Evolutionary conservation across 2,329 filamentous ascomycete genomes (phyloP).

Genomic region (Cephalotrichum gorgonifer): DNA sequence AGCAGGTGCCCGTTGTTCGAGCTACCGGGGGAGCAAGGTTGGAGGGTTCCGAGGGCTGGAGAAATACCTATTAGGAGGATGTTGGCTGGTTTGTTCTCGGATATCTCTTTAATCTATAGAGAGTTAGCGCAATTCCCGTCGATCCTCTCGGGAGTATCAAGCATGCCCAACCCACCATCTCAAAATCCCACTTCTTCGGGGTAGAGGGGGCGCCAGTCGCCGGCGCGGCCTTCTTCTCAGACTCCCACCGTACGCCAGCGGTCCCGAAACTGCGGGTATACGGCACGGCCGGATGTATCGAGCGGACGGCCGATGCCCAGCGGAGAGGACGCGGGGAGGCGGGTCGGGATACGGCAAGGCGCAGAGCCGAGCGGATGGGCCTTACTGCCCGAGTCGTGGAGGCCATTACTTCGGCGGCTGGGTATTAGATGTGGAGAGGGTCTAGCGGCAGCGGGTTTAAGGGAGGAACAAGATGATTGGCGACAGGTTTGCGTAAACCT

Average conservation of each 20-base stretch:
- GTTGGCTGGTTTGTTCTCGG: neutral
- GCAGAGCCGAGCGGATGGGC: neutral
- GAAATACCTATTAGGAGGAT: conserved; percentile 3
- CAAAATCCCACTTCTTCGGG: conserved; percentile 2
- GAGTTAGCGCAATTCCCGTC: neutral
- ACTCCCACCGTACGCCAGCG: neutral
- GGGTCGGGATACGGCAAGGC: neutral
- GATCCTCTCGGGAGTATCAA: neutral
- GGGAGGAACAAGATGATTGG: too few species aligned
- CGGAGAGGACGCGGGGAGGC: neutral
- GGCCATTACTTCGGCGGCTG: neutral
- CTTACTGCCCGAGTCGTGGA: neutral
- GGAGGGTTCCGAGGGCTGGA: neutral
- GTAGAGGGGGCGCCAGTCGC: neutral
- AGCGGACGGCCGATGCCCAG: neutral
- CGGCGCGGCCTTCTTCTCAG: neutral
- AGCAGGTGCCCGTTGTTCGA: too few species aligned
- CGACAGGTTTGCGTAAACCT: too few species aligned
- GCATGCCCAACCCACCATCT: neutral
- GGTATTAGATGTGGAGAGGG: neutral
- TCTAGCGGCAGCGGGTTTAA: neutral
- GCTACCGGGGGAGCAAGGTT: too few species aligned
- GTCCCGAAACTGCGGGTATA: neutral
- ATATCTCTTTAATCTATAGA: conserved; percentile 1
- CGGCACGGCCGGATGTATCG: neutral